Conservation (phyloP, 495 filamentous ascomycete genomes). For the Neurospora sublineolata region DNA sequence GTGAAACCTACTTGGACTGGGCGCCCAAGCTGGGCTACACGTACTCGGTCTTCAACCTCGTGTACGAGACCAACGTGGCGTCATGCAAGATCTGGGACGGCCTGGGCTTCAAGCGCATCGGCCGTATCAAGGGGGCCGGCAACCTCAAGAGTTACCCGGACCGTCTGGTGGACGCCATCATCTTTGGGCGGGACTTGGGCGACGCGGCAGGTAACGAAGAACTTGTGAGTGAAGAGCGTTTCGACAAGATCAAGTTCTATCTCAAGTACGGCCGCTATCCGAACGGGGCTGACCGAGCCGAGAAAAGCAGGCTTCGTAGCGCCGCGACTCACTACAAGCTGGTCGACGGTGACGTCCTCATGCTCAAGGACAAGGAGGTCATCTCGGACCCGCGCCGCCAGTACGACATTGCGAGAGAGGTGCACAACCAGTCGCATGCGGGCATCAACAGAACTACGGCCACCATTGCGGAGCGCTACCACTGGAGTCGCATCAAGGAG, state of each 20-base stretch:
- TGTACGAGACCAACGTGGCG: slow-evolving; percentile 94
- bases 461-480: slow-evolving; percentile 83
- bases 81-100: slow-evolving; percentile 95
- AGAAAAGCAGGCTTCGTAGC: slow-evolving; percentile 86
- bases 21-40: slow-evolving; percentile 88
- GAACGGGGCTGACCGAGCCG: slow-evolving; percentile 81
- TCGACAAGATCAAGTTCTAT: slow-evolving; percentile 97
- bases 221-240: slow-evolving; percentile 88
- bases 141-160: slow-evolving; percentile 71
- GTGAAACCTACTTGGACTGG: slow-evolving; percentile 89
- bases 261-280: slow-evolving; percentile 92
- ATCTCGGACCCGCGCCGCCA: slow-evolving; percentile 84
- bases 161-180: slow-evolving; percentile 84
- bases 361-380: slow-evolving; percentile 97
- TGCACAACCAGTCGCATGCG: slow-evolving; percentile 70
- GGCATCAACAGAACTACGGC: slow-evolving; percentile 98
- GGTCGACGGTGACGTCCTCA: slow-evolving; percentile 63
- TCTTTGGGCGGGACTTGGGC: slow-evolving; percentile 78
- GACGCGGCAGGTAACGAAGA: slow-evolving; percentile 53
- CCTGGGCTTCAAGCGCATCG: slow-evolving; percentile 95
- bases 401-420: slow-evolving; percentile 71
- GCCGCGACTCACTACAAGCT: slow-evolving; percentile 95
- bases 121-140: slow-evolving; percentile 78
- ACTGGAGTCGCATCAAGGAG: slow-evolving; percentile 99
- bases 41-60: slow-evolving; percentile 95